Conservation (phyloP, 345 rosid genomes). For the Salix purpurea region DNA sequence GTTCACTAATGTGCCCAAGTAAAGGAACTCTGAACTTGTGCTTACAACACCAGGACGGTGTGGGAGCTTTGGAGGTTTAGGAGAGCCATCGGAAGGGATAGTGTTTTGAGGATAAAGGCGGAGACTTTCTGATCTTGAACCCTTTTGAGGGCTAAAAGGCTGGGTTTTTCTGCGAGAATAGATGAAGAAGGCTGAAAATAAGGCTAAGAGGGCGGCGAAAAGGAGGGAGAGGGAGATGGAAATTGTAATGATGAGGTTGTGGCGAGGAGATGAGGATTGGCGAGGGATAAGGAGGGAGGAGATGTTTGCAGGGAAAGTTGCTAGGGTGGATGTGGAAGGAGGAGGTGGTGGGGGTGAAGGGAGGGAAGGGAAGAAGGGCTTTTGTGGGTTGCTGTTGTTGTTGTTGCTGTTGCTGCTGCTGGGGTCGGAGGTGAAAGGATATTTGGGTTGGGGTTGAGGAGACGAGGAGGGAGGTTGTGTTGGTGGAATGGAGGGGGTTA, state of each 20-base stretch:
- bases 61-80: slow-evolving; percentile 25
- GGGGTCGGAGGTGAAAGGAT: slow-evolving; percentile 16
- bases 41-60: slow-evolving; percentile 25
- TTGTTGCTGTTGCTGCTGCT: neutral
- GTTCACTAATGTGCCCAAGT: slow-evolving; percentile 72
- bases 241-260: slow-evolving; percentile 29
- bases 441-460: slow-evolving; percentile 18
- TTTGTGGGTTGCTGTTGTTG: slow-evolving; percentile 1
- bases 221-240: slow-evolving; percentile 54
- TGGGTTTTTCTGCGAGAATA: slow-evolving; percentile 35
- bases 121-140: slow-evolving; percentile 45
- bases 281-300: slow-evolving; percentile 70
- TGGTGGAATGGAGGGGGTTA: slow-evolving; percentile 6
- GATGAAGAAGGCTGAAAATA: slow-evolving; percentile 38
- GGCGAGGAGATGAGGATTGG: slow-evolving; percentile 20
- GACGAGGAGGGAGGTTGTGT: slow-evolving; percentile 6
- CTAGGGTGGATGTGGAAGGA: slow-evolving; percentile 35
- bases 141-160: slow-evolving; percentile 29
- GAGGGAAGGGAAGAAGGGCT: slow-evolving; percentile 15
- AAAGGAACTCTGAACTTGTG: slow-evolving; percentile 76
- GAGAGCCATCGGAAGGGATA: slow-evolving; percentile 55
- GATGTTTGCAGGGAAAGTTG: slow-evolving; percentile 88
- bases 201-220: slow-evolving; percentile 44
- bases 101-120: slow-evolving; percentile 67
- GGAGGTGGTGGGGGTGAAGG: slow-evolving; percentile 30